Evolutionary conservation across 2,329 filamentous ascomycete genomes (phyloP).

Genomic region (Sphaerulina musiva): DNA sequence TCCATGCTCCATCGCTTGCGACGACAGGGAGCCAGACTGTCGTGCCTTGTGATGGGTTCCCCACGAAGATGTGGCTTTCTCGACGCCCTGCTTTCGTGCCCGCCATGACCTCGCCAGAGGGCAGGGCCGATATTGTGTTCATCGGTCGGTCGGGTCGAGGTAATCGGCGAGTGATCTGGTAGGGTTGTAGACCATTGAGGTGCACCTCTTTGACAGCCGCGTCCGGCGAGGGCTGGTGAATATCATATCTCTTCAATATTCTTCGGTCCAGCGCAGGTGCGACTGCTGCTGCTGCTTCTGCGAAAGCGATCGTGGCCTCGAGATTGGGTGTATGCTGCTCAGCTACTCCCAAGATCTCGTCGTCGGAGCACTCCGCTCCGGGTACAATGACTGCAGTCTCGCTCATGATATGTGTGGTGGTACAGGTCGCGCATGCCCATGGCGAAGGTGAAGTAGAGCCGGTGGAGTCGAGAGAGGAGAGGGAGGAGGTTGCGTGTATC

Average conservation of each 20-base stretch:
- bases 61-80: slow-evolving; percentile 6
- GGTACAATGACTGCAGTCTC: not conserved
- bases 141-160: not conserved
- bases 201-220: slow-evolving; percentile 1
- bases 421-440: not conserved
- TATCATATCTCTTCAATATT: not conserved
- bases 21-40: slow-evolving; percentile 6
- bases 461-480: not conserved
- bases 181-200: slow-evolving; percentile 3
- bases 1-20: not conserved
- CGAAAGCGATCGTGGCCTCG: not conserved
- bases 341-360: not conserved
- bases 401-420: not conserved
- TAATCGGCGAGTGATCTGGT: not conserved
- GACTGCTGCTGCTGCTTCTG: not conserved
- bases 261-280: not conserved
- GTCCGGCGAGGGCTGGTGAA: not conserved
- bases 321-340: not conserved
- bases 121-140: slow-evolving; percentile 1
- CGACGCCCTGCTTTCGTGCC: slow-evolving; percentile 4
- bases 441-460: not conserved
- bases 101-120: not conserved
- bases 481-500: not conserved
- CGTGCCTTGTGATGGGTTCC: not conserved
- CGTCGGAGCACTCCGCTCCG: not conserved